Base-by-base conservation (phyloP, 1,284 basidiomycete genomes). In the Microbotryum saponariae region DNA sequence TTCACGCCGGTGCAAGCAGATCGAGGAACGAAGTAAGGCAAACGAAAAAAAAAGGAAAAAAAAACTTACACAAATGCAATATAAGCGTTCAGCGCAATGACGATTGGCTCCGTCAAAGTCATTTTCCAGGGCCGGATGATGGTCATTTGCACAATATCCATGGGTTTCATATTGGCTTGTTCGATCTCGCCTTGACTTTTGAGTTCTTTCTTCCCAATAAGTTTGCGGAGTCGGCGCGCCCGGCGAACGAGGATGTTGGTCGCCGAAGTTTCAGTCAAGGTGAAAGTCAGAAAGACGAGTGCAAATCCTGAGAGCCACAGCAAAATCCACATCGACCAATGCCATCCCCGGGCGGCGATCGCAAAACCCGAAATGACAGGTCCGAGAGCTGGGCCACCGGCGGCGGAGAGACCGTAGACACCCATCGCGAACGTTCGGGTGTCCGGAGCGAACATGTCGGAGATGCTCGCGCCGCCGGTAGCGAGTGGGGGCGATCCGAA, bases 271-370 rank as follows among this genome's bases (percentile, higher is more conserved):
- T 78, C 77, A n/a, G 76, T 76, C 37, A 75, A 60, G 23, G 60
- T 56, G 61, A 77, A 62, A 56, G 70, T 51, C 8, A 77, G 64
- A 5, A 73, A 10, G 55, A 62, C 46, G 9, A 72, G 54, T 1
- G 68, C 55, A 31, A 71, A 70, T 3, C 76, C 77, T 27, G 69
- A 72, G 5, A 74, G 63, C 68, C 72, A 73, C 21, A 75, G 65
- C 62, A 76, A 69, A 10, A 72, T 70, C 73, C 73, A 77, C 58
- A 77, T 74, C 10, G 74, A 72, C 75, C 75, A 76, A 56, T 71
- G 63, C 74, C 74, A 77, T 4, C 71, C 71, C 10, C 70, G 63
- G 6, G 60, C 58, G 44, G 72, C 61, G 18, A 70, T 67, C 0
- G 73, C 72, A 51, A 73, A 76, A 10, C 68, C 65, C 5, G 69